Evolutionary conservation across 805 yeast genomes (phyloP), one percentile per base, ranked within the genome.

Genomic region (Blastobotrys americana): DNA sequence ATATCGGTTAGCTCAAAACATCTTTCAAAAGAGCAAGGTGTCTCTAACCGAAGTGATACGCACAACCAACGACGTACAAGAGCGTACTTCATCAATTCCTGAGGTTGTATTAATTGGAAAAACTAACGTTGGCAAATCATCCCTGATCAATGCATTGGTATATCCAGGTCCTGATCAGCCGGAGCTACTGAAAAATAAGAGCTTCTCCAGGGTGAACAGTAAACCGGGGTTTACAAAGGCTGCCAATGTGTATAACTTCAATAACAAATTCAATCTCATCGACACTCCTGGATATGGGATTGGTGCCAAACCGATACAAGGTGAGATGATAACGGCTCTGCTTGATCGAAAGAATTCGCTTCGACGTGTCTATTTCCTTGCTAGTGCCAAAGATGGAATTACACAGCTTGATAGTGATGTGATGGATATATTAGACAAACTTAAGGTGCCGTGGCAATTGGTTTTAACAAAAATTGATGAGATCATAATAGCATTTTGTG

Each of bases 281-380:
- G 97, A 89, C 58, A 74, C 87, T 19, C 97, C 97, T 0, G 97
- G 97, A 0, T 89, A 89, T 60, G 97, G 97, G 2, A 72, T 65
- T 34, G 77, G 72, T 49, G 88, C 94, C 15, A 72, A 71, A 13
- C 57, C 55, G 5, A 64, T 69, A 52, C 96, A 89, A 58, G 97
- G 96, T 1, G 65, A 74, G 34, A 70, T 80, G 22, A 82, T 83
- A 1, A 56, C 78, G 55, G 76, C 78, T 28, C 88, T 86, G 56
- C 60, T 89, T 5, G 63, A 65, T 21, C 66, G 72, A 18, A 66
- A 93, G 40, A 61, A 67, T 44, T 74, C 70, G 25, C 65, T 88
- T 18, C 66, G 73, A 23, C 70, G 79, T 39, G 79, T 79, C 2
- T 85, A 74, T 51, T 56, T 88, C 8, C 63, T 88, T 15, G 58